phyloP scores from a whole-genome alignment of 257 asterid species.

The Voacanga thouarsii region DNA sequence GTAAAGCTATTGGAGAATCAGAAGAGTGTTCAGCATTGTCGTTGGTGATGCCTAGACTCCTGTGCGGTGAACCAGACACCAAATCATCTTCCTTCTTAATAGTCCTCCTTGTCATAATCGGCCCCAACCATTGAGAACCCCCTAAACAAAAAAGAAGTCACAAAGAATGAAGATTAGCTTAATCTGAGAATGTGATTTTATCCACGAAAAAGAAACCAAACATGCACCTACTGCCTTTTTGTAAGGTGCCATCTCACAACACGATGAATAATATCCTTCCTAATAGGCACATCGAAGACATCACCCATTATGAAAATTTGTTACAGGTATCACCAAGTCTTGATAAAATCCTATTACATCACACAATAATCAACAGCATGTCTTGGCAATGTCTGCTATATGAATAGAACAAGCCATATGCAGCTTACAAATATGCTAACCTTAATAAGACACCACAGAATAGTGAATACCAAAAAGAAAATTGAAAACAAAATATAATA shows the following conservation, averaged over 20 bases:
- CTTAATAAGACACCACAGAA: not conserved
- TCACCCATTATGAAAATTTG: conserved; percentile 80
- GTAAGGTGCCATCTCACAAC: conserved; percentile 99
- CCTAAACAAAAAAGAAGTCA: too few relatives aligned
- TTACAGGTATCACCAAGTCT: conserved; percentile 77
- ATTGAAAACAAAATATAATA: too few relatives aligned
- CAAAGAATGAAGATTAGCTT: too few relatives aligned
- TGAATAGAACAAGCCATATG: not conserved
- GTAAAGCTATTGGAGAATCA: conserved; percentile 37
- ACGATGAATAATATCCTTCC: conserved; percentile 90
- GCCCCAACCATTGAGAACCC: too few relatives aligned
- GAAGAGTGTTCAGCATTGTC: conserved; percentile 20
- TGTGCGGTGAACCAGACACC: conserved; percentile 36
- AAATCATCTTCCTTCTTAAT: conserved; percentile 26
- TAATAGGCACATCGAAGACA: too few relatives aligned
- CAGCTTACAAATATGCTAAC: not conserved
- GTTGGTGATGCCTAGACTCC: conserved; percentile 43
- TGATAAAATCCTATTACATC: conserved; percentile 62
- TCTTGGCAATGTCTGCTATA: conserved; percentile 2
- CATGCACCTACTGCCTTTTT: conserved; percentile 86
- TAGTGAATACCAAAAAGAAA: not conserved
- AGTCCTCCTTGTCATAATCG: too few relatives aligned
- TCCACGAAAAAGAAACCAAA: too few relatives aligned
- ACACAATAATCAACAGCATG: conserved; percentile 18
- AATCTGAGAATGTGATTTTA: too few relatives aligned